Base-by-base conservation (phyloP, 2,329 filamentous ascomycete genomes). In the Apiospora hydei region DNA sequence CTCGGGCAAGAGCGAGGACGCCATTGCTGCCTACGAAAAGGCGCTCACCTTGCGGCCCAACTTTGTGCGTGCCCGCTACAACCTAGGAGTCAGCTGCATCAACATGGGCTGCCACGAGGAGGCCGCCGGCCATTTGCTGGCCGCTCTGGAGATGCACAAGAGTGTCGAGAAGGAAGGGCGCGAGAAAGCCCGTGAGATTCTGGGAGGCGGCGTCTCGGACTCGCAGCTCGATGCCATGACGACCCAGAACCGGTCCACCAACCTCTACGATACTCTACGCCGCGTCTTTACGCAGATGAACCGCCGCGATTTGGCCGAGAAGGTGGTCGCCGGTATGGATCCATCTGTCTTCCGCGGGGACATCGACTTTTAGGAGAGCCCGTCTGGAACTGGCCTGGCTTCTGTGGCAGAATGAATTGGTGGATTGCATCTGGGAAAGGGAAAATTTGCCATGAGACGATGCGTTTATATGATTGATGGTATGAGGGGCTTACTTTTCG, bases 231-330 rank as follows among this genome's bases (percentile, higher is more conserved):
- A 98, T 79, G 89, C 93, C 73, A 95, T 98, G 91, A 92, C 97
- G 71, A 92, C 92, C 69, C 96, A 98, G 86, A 99, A 99, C 83
- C 92, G 97, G 81, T 98, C 94, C 85, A 98, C 95, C 69, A 99
- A 98, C 78, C 85, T 99, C 72, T 98, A 98, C 82, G 97, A 99
- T 82, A 99, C 97, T 16, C 85, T 99, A 74, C 86, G 96, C 74
- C 88, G 97, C 73, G 96, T 98, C n/a, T 98, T 99, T 83, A 95
- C 92, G 13, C 94, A 97, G 84, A 98, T 99, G 96, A 93, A 93
- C 2, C 86, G 96, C 72, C 87, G 94, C 71, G 96, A 99, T 83
- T 81, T 99, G 79, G 93, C 93, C 3, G 95, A 98, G 81, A 89
- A 91, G 85, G 96, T 98, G 7, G 92, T 95, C 16, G 90, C 92